Base-by-base conservation (phyloP, 148 eudicot genomes). In the Dysphania ambrosioides region DNA sequence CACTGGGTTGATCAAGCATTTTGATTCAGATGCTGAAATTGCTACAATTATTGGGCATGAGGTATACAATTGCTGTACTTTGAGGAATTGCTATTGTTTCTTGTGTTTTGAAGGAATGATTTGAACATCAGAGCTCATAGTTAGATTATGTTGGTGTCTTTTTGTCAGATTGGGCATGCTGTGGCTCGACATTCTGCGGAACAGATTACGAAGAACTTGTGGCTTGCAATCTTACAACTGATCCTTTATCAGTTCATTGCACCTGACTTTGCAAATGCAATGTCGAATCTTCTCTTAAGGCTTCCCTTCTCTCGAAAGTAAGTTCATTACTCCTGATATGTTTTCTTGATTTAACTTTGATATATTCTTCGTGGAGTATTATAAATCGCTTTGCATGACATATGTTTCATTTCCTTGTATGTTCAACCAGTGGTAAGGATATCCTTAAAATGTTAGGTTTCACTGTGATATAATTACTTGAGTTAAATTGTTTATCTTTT, bases 41-140 rank as follows among this genome's bases (percentile, higher is more conserved):
- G 98, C 98, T 68, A 93, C 98, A 4, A 82, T 93, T 40, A 85
- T 93, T 71, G 93, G 93, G 72, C 98, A 93, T 77, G 98, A 93
- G 97, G 98, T 93, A 86, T 79, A 13, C 29, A n/a, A 60, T 62
- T 2, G n/a, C 42, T 66, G 63, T 12, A 2, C 1, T 63, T 67
- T 66, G 40, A 13, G 6, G 4, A 15, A 49, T 2, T 3, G 0
- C 31, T 55, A 18, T 29, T 44, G 23, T 26, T 27, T 29, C 8
- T 34, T 40, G 58, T 53, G 32, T n/a, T 2, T 55, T n/a, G 8
- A 53, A 53, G 24, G 58, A 53, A 53, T 53, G 44, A 18, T 18
- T 59, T 57, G 36, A 66, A 29, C 36, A 36, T 67, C 31, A 13
- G 40, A 49, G 29, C 26, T 34, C 12, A 35, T 42, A 32, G 77